Conservation (phyloP, 1,139 yeast genomes). For the Kluyveromyces sp. region DNA sequence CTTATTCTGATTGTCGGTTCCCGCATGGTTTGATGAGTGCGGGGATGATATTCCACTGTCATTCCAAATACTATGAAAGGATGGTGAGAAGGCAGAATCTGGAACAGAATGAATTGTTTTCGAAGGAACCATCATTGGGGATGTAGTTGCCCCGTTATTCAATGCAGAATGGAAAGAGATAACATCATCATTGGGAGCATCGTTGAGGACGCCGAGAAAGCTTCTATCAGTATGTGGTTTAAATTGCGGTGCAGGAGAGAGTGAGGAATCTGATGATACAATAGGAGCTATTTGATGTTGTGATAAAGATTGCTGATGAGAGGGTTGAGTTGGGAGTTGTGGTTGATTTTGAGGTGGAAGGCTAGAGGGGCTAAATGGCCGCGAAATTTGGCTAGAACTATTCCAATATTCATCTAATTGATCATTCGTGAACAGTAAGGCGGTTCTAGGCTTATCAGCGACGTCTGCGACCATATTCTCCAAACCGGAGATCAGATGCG, state of each 20-base stretch:
- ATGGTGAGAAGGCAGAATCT: constrained; percentile 8
- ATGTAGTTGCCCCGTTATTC: constrained; percentile 6
- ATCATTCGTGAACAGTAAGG: constrained; percentile 25
- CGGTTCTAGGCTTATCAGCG: constrained; percentile 25
- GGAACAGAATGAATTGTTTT: constrained; percentile 1
- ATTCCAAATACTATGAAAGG: constrained; percentile 10
- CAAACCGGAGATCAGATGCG: constrained; percentile 26
- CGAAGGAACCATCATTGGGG: constrained; percentile 4
- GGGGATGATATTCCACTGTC: constrained; percentile 1
- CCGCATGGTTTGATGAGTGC: not conserved
- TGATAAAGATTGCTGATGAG: not conserved
- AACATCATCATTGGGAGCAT: constrained; percentile 7
- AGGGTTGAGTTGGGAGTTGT: not conserved
- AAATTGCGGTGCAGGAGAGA: constrained; percentile 4
- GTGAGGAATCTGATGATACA: constrained; percentile 4
- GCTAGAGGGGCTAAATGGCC: not conserved
- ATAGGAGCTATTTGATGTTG: not conserved
- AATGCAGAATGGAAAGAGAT: constrained; percentile 8
- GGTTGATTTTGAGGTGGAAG: not conserved
- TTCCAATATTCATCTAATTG: constrained; percentile 29
- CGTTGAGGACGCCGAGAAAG: constrained; percentile 2
- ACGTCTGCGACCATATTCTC: constrained; percentile 29
- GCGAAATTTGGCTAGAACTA: constrained; percentile 3
- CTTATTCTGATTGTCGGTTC: constrained; percentile 3
- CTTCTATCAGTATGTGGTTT: constrained; percentile 2